These are phyloP conservation scores for Ceratobasidium sp. DNA, from an alignment of 1,284 basidiomycete genomes.

Conservation along the genomic window DNA sequence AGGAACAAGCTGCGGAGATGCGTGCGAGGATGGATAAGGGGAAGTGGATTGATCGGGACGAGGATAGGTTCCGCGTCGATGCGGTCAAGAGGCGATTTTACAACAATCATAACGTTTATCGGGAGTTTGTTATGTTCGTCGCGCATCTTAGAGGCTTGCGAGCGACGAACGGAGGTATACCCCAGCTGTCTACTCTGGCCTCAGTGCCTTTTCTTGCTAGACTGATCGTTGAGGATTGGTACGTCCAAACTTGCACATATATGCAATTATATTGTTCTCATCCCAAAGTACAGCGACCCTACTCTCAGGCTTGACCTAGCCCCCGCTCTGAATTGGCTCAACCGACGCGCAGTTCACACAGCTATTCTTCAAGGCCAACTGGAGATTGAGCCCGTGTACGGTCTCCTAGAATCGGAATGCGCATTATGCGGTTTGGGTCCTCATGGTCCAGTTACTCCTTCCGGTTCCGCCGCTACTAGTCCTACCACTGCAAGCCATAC, in stretches of 20 bases:
- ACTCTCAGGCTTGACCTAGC: constrained; percentile 94
- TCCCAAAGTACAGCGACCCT: constrained; percentile 75
- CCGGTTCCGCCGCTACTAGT: constrained; percentile 50
- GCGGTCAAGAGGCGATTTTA: constrained; percentile 62
- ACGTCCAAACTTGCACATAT: constrained; percentile 56
- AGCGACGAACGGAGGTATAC: constrained; percentile 67
- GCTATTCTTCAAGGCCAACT: constrained; percentile 92
- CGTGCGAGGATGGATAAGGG: constrained; percentile 69
- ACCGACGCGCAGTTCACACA: constrained; percentile 84
- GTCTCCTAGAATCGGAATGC: constrained; percentile 40
- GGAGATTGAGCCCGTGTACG: constrained; percentile 84
- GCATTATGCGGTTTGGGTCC: constrained; percentile 51
- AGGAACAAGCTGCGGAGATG: constrained; percentile 66
- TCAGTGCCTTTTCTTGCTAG: constrained; percentile 88
- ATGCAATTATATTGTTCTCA: constrained; percentile 7
- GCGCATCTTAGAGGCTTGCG: constrained; percentile 83
- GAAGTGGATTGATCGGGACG: constrained; percentile 69
- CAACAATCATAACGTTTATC: constrained; percentile 80
- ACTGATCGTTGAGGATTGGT: constrained; percentile 89
- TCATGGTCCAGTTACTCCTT: constrained; percentile 50
- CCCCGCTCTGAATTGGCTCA: constrained; percentile 93
- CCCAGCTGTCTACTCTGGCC: constrained; percentile 77
- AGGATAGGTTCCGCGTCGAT: constrained; percentile 51
- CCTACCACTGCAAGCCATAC: constrained; percentile 51
- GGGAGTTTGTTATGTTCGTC: constrained; percentile 88